A percentile compares a stretch with the other conserved stretches of the same genome.
phyloP scores from a whole-genome alignment of 495 filamentous ascomycete genomes.

The Penicillium crystallinum region DNA sequence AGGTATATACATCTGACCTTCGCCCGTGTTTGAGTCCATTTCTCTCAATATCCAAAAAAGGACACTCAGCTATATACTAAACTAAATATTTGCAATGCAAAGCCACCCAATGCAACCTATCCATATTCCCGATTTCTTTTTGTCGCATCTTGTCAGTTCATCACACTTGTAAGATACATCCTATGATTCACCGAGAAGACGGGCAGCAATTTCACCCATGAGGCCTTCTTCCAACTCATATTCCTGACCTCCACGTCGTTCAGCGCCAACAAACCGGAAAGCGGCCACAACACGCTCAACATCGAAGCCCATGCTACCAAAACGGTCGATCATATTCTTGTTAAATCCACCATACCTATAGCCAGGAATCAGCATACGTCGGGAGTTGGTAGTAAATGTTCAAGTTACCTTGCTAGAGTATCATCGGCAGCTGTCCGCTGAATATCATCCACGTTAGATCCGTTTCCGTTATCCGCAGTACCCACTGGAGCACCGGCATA shows the following conservation, averaged over 20 bases:
- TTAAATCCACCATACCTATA: conserved; percentile 85
- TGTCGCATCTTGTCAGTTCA: not conserved
- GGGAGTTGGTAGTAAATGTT: not conserved
- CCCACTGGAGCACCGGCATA: conserved; percentile 73
- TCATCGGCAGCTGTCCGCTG: conserved; percentile 36
- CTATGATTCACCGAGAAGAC: conserved; percentile 69
- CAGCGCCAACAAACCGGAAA: conserved; percentile 77
- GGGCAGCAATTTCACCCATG: conserved; percentile 83
- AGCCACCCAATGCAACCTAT: conserved; percentile 3
- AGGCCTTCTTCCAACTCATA: conserved; percentile 81
- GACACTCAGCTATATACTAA: too few species aligned
- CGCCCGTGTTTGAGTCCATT: too few species aligned
- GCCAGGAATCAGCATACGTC: conserved; percentile 6
- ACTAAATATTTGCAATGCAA: not conserved
- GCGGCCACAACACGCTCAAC: conserved; percentile 81
- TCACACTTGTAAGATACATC: conserved; percentile 15
- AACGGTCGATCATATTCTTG: conserved; percentile 79
- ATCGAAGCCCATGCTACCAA: conserved; percentile 90
- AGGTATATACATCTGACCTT: too few species aligned
- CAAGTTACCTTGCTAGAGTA: conserved; percentile 40
- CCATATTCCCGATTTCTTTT: not conserved
- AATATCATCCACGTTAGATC: conserved; percentile 42
- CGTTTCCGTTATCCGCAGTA: conserved; percentile 44
- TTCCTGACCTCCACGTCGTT: conserved; percentile 67
- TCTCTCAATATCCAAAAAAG: too few species aligned